Evolutionary conservation across 352 stramenopile genomes (phyloP), one percentile per base, ranked within the genome.

Genomic region (Globisporangium okanoganense): DNA sequence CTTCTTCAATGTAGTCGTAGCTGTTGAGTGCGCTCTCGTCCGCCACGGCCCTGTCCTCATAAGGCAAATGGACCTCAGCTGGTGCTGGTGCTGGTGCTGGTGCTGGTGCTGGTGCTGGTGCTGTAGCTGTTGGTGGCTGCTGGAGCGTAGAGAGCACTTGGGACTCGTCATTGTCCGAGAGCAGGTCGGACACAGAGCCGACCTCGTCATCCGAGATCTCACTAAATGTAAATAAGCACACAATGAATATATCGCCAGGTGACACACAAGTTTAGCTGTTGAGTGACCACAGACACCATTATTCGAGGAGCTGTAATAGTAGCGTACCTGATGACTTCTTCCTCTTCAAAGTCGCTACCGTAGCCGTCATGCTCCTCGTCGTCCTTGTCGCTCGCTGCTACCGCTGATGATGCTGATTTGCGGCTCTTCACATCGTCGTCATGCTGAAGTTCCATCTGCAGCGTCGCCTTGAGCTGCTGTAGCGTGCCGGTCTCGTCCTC

Each of bases 1-100:
- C 82, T 14, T 65, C 60, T 70, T 93, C 80, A 41, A 95, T 86
- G 75, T 95, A 92, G 58, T 92, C 85, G 65, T 93, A 93, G 67
- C 75, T 84, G 57, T 95, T 87, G 38, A 95, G 78, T 40, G 72
- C 81, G 65, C 87, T 75, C 71, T 88, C 73, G 47, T 58, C 81
- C 2, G 74, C 70, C 41, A 93, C 80, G 5, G 66, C 41, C 20
- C 52, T 80, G 56, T 95, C 85, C 18, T 53, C 27, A 12, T 29
- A 16, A 31, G 67, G 57, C 40, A 54, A 22, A 10, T 53, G 41
- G 38, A 29, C 3, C 56, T 48, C 47, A 27, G 36, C 16, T 53
- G 40, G 3, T 65, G 56, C 3, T 50, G n/a, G 5, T 61, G 25
- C 2, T 25, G 24, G 14, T 36, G 18, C 1, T 35, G 10, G n/a